Evolutionary conservation across 1,284 basidiomycete genomes (phyloP), one percentile per base, ranked within the genome.

Genomic region (Macrocystidia cucumis): DNA sequence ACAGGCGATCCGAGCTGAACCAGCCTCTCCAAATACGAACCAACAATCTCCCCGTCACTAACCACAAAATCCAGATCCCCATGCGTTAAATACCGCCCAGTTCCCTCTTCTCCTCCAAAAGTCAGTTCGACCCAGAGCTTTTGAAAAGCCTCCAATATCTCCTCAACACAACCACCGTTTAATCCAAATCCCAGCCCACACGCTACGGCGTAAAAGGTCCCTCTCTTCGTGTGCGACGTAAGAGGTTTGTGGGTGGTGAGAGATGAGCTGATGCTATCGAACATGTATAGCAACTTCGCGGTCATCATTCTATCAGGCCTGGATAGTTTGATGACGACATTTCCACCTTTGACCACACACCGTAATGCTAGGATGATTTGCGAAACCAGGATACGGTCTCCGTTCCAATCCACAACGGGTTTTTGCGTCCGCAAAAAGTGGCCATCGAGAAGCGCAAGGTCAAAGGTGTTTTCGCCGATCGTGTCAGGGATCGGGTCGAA

Each of bases 141-240:
- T 27, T 34, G 26, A 17, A 41, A 19, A 5, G 14, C 16, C n/a
- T 11, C 7, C 25, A 41, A 29, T 9, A 28, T 29, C 13, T 29
- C 28, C 4, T n/a, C n/a, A 16, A 28, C 24, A 9, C 16, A 23
- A 6, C 25, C 5, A 3, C 30, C 26, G 5, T 33, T 18, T 17
- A n/a, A 13, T 5, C 35, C 40, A 14, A 16, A 22, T 3, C 45
- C 44, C 1, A 56, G 44, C 18, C 52, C 52, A 19, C 50, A 44
- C 3, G 53, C 56, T 19, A 60, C 38, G 9, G 44, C 55, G 30
- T 60, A 60, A 42, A 58, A 60, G 1, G 53, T 52, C 9, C 48
- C 47, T 13, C 56, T 50, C 9, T 45, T 53, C 2, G 47, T 44
- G 33, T 59, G 56, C 34, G 56, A 47, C 9, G 35, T 34, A 14